Conservation (phyloP, 2,329 filamentous ascomycete species). For the Penicillium sp. region DNA sequence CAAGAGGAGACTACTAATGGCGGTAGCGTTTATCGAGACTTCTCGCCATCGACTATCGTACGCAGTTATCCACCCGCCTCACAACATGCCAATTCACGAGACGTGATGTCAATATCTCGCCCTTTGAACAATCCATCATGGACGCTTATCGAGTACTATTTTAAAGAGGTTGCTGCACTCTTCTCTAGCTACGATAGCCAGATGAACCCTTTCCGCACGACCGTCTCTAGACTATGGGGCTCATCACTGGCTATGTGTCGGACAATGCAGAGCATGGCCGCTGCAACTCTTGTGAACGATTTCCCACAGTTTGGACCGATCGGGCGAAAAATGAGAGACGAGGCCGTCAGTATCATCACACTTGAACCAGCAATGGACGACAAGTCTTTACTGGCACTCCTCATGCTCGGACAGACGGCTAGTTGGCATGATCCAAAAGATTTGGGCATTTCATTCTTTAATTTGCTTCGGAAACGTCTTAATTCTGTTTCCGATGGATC, state of each 20-base stretch:
- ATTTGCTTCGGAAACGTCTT: slow-evolving; percentile 44
- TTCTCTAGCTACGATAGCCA: slow-evolving; percentile 67
- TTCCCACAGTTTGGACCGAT: slow-evolving; percentile 55
- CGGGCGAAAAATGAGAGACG: slow-evolving; percentile 54
- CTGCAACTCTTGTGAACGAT: slow-evolving; percentile 60
- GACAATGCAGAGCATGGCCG: slow-evolving; percentile 65
- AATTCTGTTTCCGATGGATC: slow-evolving; percentile 37
- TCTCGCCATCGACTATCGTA: slow-evolving; percentile 35
- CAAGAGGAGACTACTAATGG: slow-evolving; percentile 14
- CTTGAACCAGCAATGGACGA: slow-evolving; percentile 52
- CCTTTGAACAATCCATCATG: slow-evolving; percentile 53
- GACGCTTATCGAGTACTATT: slow-evolving; percentile 63
- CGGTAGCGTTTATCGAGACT: slow-evolving; percentile 22
- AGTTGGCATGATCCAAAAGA: slow-evolving; percentile 61
- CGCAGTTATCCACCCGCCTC: slow-evolving; percentile 33
- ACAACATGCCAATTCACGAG: slow-evolving; percentile 20
- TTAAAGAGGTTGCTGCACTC: slow-evolving; percentile 61
- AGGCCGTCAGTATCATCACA: slow-evolving; percentile 54
- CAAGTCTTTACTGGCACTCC: slow-evolving; percentile 57
- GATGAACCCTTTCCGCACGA: slow-evolving; percentile 62
- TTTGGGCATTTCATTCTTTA: slow-evolving; percentile 56
- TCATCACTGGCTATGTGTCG: slow-evolving; percentile 61
- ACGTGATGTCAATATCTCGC: slow-evolving; percentile 38
- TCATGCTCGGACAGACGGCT: slow-evolving; percentile 61
- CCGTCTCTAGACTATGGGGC: slow-evolving; percentile 59